Percentiles rank a stretch among this genome's conserved stretches.
Conservation (phyloP, 2,329 filamentous ascomycete genomes). For the Cladophialophora yegresii region DNA sequence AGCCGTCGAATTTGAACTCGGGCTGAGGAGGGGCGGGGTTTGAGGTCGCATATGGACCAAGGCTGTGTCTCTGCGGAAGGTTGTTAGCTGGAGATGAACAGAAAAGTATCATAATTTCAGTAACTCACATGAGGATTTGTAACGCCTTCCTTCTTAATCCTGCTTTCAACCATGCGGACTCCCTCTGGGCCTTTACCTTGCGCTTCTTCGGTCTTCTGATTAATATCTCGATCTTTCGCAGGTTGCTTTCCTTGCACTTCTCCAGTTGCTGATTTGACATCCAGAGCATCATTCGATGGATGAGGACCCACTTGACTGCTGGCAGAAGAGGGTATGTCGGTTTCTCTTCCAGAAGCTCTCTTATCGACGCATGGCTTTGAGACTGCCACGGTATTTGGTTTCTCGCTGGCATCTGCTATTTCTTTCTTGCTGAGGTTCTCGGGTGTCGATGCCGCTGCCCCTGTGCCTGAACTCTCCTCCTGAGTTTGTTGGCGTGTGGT, state of each 20-base stretch:
- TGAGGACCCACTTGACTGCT: background rate
- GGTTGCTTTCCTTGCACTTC: background rate
- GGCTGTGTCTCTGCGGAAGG: background rate
- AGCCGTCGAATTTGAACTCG: constrained; percentile 51
- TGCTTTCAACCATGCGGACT: background rate
- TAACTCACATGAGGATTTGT: background rate
- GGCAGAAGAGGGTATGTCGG: background rate
- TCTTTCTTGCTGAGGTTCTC: background rate
- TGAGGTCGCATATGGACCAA: background rate
- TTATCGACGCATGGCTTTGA: background rate
- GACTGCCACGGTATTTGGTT: background rate
- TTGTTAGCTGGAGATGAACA: background rate
- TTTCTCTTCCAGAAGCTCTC: background rate
- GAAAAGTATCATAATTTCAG: background rate
- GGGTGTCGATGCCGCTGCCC: background rate
- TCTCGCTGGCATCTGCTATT: background rate
- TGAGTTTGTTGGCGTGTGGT: background rate
- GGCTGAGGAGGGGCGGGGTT: background rate
- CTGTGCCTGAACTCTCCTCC: background rate
- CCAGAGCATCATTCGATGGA: background rate
- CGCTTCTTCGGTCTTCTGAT: background rate
- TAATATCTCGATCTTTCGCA: background rate
- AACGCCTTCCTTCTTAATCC: background rate
- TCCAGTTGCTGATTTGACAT: background rate
- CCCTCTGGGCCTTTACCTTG: background rate